Conservation (phyloP, 129 eudicot genomes). For the Heracleum sosnowskyi region DNA sequence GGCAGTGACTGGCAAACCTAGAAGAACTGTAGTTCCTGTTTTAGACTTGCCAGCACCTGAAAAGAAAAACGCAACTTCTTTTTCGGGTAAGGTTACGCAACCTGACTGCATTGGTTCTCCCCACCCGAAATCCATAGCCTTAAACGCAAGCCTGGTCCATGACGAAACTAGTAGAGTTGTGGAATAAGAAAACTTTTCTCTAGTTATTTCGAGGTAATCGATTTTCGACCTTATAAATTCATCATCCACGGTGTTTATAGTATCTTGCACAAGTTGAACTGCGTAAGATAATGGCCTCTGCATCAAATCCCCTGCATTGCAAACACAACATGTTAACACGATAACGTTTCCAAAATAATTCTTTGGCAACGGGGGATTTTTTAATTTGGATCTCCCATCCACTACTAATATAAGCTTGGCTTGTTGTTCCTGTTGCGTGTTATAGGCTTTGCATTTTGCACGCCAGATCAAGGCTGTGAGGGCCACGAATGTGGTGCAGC, state of each 20-base stretch:
- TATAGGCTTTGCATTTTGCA: slow-evolving; percentile 19
- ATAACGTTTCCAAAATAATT: slow-evolving; percentile 34
- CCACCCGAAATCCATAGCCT: not conserved
- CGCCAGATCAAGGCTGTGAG: slow-evolving; percentile 33
- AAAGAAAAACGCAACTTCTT: not conserved
- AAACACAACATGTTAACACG: slow-evolving; percentile 15
- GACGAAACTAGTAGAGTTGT: not conserved
- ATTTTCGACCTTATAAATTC: not conserved
- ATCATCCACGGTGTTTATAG: not conserved
- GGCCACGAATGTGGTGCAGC: slow-evolving; percentile 29
- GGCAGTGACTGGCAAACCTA: slow-evolving; percentile 21
- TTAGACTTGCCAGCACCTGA: not conserved
- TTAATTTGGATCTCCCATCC: slow-evolving; percentile 25
- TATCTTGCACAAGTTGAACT: not conserved
- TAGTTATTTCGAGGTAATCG: not conserved
- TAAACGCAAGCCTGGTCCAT: not conserved
- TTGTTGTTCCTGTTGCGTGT: slow-evolving; percentile 12
- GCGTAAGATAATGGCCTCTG: not conserved
- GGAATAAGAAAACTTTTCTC: not conserved
- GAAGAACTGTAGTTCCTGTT: slow-evolving; percentile 8
- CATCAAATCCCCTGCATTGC: slow-evolving; percentile 13
- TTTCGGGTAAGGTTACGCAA: not conserved
- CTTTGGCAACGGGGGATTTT: slow-evolving; percentile 23
- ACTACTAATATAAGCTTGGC: slow-evolving; percentile 29
- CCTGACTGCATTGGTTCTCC: slow-evolving; percentile 1